Evolutionary conservation across 83 land plant species (phyloP), one percentile per base, ranked within the genome.

Genomic region (Picea abies): DNA sequence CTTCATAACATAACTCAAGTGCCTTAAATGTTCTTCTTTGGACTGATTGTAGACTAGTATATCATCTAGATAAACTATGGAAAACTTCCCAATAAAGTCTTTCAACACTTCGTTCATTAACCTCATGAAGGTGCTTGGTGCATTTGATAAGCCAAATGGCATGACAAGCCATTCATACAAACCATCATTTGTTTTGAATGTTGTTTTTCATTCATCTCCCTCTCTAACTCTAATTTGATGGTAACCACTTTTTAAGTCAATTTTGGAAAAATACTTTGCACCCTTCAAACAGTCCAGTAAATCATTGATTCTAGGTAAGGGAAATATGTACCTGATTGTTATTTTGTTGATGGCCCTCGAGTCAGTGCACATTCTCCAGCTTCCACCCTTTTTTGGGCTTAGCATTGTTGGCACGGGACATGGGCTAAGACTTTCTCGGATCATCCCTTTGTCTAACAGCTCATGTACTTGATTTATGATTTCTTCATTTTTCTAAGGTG

Each of bases 121-220:
- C 22, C 26, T 68, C 72, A 68, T 68, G 26, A 68, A 68, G 29
- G 72, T 68, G 72, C 72, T 68, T 22, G 35, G 72, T 68, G 35
- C 72, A 68, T 68, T 68, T 3, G 72, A 22, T 0, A 68, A 8
- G 4, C 26, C 26, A 68, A 68, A 26, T 25, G 72, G 37, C 37
- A 68, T 68, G 11, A 68, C 72, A 4, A 7, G 12, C 0, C 72
- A 68, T 26, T 68, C 35, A 29, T 68, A 68, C 22, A 29, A n/a
- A 6, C 35, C 35, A 68, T 68, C 35, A 10, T 25, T 25, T 0
- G 37, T 68, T 25, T 12, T 20, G 11, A 68, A 68, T 1, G 35
- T 25, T 22, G 37, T 68, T 6, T 68, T 68, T 35, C 72, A 68
- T 12, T 68, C 72, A 68, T 68, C 37, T 7, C 35, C 35, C 11